phyloP scores from a whole-genome alignment of 768 basidiomycete genomes.

The Psilocybe subaeruginosa region DNA sequence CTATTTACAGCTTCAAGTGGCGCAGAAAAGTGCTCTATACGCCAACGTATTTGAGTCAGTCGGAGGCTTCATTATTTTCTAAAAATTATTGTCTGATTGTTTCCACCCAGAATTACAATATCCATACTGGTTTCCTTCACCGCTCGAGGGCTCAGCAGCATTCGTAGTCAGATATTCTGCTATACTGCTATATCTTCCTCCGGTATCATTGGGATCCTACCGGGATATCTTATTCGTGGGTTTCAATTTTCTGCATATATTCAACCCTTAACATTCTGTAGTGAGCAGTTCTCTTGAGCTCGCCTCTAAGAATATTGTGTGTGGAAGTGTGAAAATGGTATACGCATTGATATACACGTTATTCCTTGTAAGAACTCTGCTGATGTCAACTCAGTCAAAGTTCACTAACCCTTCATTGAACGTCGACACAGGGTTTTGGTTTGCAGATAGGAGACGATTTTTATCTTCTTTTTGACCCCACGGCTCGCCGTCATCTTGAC shows the following conservation, averaged over 20 bases:
- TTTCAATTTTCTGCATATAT: conserved; percentile 8
- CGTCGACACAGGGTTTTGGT: conserved; percentile 63
- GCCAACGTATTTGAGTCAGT: conserved; percentile 92
- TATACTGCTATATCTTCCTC: conserved; percentile 91
- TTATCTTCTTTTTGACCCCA: conserved; percentile 70
- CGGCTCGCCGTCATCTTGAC: conserved; percentile 54
- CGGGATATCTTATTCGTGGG: conserved; percentile 84
- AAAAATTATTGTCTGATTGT: not conserved
- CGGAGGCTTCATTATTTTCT: not conserved
- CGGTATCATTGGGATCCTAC: conserved; percentile 85
- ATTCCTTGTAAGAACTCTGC: conserved; percentile 51
- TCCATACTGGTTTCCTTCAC: conserved; percentile 81
- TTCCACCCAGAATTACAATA: conserved; percentile 66
- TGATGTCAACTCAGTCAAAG: not conserved
- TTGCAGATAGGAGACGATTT: conserved; percentile 85
- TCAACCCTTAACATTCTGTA: conserved; percentile 15
- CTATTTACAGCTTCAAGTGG: conserved; percentile 73
- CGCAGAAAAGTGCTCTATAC: conserved; percentile 77
- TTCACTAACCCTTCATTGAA: conserved; percentile 2
- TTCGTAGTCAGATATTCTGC: conserved; percentile 79
- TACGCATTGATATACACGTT: conserved; percentile 88
- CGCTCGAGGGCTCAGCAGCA: conserved; percentile 82
- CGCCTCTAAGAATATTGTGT: conserved; percentile 84
- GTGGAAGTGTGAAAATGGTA: conserved; percentile 86
- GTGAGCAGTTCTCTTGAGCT: conserved; percentile 85